Conservation (phyloP, 805 yeast genomes). For the Metschnikowia chrysomelidarum region DNA sequence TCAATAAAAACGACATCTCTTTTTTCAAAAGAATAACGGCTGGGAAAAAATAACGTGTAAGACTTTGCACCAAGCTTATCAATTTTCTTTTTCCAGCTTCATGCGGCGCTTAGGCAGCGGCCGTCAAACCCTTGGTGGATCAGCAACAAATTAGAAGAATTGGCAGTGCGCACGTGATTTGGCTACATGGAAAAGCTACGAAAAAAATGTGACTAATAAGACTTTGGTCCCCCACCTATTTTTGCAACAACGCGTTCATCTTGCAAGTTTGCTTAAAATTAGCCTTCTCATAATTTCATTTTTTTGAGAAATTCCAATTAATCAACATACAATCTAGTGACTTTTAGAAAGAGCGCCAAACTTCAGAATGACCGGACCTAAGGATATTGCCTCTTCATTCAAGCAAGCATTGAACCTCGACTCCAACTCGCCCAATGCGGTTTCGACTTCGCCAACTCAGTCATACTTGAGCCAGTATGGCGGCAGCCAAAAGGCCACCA, state of each 20-base stretch:
- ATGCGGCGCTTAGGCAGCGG: too few species aligned
- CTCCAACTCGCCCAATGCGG: conserved; percentile 52
- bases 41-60: too few species aligned
- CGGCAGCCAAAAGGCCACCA: conserved; percentile 51
- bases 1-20: too few species aligned
- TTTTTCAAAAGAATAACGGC: too few species aligned
- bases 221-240: conserved; percentile 1
- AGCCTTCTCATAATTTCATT: too few species aligned
- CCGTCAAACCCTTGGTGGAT: too few species aligned
- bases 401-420: conserved; percentile 53
- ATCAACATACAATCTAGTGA: not conserved
- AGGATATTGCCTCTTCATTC: conserved; percentile 62
- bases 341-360: too few species aligned
- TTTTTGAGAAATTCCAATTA: not conserved
- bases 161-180: conserved; percentile 11
- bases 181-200: too few species aligned
- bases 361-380: conserved; percentile 58
- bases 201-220: conserved; percentile 10
- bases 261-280: too few species aligned
- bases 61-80: too few species aligned
- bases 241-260: not conserved
- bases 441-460: conserved; percentile 80
- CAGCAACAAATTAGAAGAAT: conserved; percentile 8
- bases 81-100: too few species aligned
- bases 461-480: conserved; percentile 60